These are phyloP conservation scores for Microascus cirrosus DNA, from an alignment of 2,329 filamentous ascomycete genomes.

Conservation along the genomic window DNA sequence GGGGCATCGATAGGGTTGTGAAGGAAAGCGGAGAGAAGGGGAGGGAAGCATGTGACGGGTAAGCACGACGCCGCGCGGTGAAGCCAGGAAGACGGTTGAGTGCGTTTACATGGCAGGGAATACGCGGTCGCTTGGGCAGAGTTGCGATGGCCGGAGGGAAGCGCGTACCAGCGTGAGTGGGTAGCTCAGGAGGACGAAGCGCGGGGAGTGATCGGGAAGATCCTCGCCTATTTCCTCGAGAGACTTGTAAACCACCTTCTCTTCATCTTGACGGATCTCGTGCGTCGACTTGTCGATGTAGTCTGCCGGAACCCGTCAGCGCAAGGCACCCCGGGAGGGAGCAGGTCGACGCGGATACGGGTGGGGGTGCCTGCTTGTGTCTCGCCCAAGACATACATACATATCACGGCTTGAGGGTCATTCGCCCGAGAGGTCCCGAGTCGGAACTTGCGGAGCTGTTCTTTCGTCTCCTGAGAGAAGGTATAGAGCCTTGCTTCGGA, in stretches of 20 bases:
- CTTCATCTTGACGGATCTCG: conserved; percentile 78
- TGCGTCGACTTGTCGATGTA: conserved; percentile 63
- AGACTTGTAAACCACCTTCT: conserved; percentile 65
- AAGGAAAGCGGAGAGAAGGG: background rate
- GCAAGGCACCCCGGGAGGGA: background rate
- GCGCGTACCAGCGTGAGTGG: conserved; percentile 67
- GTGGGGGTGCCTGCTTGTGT: background rate
- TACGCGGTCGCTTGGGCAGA: background rate
- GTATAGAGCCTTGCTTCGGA: conserved; percentile 87
- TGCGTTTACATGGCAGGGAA: background rate
- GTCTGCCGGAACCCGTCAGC: background rate
- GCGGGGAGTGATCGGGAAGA: conserved; percentile 81
- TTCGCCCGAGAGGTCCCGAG: conserved; percentile 79
- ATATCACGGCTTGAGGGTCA: conserved; percentile 84
- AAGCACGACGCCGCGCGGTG: background rate
- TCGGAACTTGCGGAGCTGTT: conserved; percentile 88
- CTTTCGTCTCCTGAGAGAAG: conserved; percentile 82
- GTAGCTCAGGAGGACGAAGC: conserved; percentile 84
- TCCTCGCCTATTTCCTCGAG: conserved; percentile 77
- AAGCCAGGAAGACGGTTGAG: background rate
- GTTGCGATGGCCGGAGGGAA: background rate
- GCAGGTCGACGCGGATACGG: background rate
- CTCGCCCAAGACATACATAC: conserved; percentile 45
- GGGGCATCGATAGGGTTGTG: background rate
- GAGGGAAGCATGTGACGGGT: background rate